Evolutionary conservation across 495 filamentous ascomycete genomes (phyloP).

Genomic region (Neurospora sp.): DNA sequence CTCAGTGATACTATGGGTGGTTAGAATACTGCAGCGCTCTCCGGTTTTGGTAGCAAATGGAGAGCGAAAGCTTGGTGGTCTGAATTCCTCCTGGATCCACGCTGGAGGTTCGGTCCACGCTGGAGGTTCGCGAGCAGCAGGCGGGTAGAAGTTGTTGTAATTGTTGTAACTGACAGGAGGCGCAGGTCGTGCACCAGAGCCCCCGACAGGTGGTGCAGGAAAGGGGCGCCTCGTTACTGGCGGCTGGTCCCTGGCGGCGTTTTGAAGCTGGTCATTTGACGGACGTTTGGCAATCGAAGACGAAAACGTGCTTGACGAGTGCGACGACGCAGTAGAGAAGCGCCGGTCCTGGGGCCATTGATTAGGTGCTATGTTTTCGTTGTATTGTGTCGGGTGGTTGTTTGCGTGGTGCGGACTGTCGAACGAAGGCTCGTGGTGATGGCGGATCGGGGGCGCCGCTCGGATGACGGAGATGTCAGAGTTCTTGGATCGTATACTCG

Average conservation of each 20-base stretch:
- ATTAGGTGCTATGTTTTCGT: constrained; percentile 7
- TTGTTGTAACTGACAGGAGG: background rate
- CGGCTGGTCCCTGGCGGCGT: constrained; percentile 7
- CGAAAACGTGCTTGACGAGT: constrained; percentile 30
- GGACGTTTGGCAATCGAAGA: constrained; percentile 28
- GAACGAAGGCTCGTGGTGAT: constrained; percentile 20
- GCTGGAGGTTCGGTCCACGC: background rate
- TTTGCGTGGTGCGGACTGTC: constrained; percentile 17
- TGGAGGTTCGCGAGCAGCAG: background rate
- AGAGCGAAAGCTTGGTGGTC: background rate
- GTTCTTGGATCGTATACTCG: constrained; percentile 33
- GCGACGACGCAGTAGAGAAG: constrained; percentile 36
- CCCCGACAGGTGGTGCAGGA: background rate
- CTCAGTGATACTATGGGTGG: constrained; percentile 60
- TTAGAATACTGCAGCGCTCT: constrained; percentile 71
- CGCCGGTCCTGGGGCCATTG: constrained; percentile 31
- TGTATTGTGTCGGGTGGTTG: constrained; percentile 9
- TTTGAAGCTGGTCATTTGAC: constrained; percentile 21
- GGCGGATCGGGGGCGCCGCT: constrained; percentile 12
- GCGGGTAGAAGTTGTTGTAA: background rate
- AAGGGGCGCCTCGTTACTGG: background rate
- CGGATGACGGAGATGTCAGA: constrained; percentile 25
- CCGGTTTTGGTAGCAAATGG: constrained; percentile 1
- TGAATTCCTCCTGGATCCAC: background rate
- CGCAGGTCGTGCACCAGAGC: background rate